Evolutionary conservation across 768 basidiomycete genomes (phyloP).

Genomic region (Inosperma sp.): DNA sequence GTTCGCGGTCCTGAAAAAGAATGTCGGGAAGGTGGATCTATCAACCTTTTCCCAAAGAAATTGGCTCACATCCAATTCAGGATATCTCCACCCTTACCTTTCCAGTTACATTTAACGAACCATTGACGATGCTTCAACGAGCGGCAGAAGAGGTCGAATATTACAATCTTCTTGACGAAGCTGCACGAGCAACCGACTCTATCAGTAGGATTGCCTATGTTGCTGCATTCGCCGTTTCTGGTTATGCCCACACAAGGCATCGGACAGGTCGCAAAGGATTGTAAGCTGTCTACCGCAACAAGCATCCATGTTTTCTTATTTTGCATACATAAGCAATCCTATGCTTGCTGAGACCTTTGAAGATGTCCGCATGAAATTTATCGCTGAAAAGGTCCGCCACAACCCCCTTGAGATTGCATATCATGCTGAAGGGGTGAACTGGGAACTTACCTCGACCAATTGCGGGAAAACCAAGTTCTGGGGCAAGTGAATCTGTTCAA

Average conservation of each 20-base stretch:
- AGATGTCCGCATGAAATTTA: slow-evolving; percentile 71
- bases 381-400: slow-evolving; percentile 85
- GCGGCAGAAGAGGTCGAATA: slow-evolving; percentile 85
- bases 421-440: slow-evolving; percentile 74
- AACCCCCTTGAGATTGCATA: slow-evolving; percentile 82
- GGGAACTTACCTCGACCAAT: slow-evolving; percentile 75
- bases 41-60: slow-evolving; percentile 4
- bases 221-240: slow-evolving; percentile 81
- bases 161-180: slow-evolving; percentile 60
- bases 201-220: slow-evolving; percentile 69
- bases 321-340: slow-evolving; percentile 57
- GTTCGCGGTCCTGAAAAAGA: slow-evolving; percentile 80
- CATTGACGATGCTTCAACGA: slow-evolving; percentile 75
- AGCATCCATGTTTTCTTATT: slow-evolving; percentile 4
- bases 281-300: slow-evolving; percentile 42
- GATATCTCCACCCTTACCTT: slow-evolving; percentile 79
- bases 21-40: slow-evolving; percentile 69
- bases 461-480: slow-evolving; percentile 85
- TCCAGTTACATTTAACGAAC: slow-evolving; percentile 90
- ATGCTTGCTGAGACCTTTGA: slow-evolving; percentile 89
- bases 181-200: slow-evolving; percentile 52
- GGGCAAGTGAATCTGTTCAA: slow-evolving; percentile 50
- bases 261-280: slow-evolving; percentile 85
- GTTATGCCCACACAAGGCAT: slow-evolving; percentile 76
- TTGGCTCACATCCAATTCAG: slow-evolving; percentile 32